phyloP scores from a whole-genome alignment of 352 stramenopile genomes.

The Phytophthora rubi region DNA sequence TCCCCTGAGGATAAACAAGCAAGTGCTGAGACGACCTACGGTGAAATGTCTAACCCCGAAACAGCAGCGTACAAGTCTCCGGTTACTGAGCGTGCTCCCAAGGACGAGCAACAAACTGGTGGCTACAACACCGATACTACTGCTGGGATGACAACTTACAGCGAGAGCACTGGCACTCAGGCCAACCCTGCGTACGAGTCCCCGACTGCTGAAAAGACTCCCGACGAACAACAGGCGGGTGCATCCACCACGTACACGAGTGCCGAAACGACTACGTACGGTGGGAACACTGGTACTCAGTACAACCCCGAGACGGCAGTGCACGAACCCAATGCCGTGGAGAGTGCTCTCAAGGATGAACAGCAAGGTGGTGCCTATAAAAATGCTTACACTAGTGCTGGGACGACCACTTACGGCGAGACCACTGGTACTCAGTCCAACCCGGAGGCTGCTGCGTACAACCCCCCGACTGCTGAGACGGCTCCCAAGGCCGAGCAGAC shows the following conservation, averaged over 20 bases:
- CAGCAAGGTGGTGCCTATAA: slow-evolving; percentile 3
- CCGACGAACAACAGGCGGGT: no score
- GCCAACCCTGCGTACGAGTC: no score
- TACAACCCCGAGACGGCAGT: background rate
- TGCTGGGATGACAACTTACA: no score
- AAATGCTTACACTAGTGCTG: background rate
- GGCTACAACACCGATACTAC: no score
- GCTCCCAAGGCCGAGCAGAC: background rate
- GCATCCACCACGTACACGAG: background rate
- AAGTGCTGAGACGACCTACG: background rate
- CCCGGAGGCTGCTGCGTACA: background rate
- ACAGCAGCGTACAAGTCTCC: no score
- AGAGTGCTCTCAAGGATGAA: background rate
- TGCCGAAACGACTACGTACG: background rate
- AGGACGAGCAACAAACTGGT: no score
- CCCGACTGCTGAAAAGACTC: no score
- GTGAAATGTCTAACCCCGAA: no score
- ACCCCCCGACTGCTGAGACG: background rate
- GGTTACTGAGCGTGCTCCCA: no score
- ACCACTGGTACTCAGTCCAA: background rate
- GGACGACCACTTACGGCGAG: slow-evolving; percentile 4
- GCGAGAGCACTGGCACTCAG: no score
- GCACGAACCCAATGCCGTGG: background rate
- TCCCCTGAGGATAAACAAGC: background rate
- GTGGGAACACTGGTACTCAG: background rate